These are phyloP conservation scores for Debaryomycetaceae sp. DNA, from an alignment of 1,139 yeast genomes.

Conservation along the genomic window DNA sequence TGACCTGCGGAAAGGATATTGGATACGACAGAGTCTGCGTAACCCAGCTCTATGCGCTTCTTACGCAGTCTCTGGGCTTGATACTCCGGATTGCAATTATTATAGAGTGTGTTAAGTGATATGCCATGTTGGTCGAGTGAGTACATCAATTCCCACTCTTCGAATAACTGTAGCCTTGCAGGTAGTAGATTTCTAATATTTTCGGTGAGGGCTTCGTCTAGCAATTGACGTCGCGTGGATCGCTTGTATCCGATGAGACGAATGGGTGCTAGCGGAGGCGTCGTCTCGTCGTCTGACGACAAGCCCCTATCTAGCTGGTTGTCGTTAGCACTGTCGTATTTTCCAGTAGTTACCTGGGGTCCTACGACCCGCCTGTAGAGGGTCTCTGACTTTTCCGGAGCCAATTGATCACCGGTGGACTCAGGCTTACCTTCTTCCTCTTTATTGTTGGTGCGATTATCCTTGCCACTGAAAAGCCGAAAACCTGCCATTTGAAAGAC, in stretches of 20 bases:
- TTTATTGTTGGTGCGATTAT: not conserved
- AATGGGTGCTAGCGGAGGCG: slow-evolving; percentile 36
- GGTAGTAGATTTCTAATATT: slow-evolving; percentile 75
- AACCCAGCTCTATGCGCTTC: slow-evolving; percentile 25
- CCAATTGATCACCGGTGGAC: not conserved
- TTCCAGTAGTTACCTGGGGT: not conserved
- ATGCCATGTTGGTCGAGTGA: slow-evolving; percentile 92
- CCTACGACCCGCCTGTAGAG: not conserved
- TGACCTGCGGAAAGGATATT: slow-evolving; percentile 28
- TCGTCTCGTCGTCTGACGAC: slow-evolving; percentile 1
- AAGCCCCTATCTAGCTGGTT: not conserved
- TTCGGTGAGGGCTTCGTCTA: slow-evolving; percentile 61
- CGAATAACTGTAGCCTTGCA: slow-evolving; percentile 69
- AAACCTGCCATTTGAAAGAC: not conserved
- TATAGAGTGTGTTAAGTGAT: slow-evolving; percentile 70
- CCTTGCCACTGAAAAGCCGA: not conserved
- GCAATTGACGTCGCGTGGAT: slow-evolving; percentile 53
- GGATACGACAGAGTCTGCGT: slow-evolving; percentile 34
- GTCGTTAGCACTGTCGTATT: not conserved
- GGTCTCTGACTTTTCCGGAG: not conserved
- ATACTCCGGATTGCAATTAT: slow-evolving; percentile 30
- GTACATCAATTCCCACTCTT: slow-evolving; percentile 75
- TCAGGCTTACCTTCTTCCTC: not conserved
- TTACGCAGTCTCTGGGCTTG: slow-evolving; percentile 24
- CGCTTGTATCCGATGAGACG: slow-evolving; percentile 52